A percentile compares a stretch with the other conserved stretches of the same genome.
Conservation (phyloP, 345 rosid genomes). For the Nasturtium officinale region DNA sequence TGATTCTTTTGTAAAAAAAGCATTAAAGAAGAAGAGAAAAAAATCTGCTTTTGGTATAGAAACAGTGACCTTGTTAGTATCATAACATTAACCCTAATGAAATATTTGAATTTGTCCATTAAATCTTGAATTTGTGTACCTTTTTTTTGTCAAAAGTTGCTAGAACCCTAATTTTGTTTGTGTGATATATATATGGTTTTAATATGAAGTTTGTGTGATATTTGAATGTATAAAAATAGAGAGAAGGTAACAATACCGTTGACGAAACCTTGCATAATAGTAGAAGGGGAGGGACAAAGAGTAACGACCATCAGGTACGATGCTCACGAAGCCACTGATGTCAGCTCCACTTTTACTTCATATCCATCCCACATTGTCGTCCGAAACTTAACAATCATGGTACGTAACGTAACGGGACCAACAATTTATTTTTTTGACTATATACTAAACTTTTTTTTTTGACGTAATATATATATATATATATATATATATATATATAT, state of each 20-base stretch:
- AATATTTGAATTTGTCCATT: neutral
- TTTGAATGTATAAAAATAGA: slow-evolving; percentile 38
- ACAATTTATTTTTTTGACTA: slow-evolving; percentile 21
- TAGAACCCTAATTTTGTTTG: neutral
- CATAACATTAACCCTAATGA: neutral
- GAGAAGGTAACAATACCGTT: slow-evolving; percentile 49
- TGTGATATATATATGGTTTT: too few species aligned
- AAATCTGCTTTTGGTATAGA: neutral
- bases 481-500: too few species aligned
- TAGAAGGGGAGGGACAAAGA: slow-evolving; percentile 45
- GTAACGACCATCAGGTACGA: slow-evolving; percentile 42
- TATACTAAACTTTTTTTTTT: neutral
- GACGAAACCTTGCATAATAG: slow-evolving; percentile 48
- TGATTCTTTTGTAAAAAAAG: neutral
- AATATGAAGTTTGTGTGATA: neutral
- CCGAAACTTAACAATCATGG: slow-evolving; percentile 54
- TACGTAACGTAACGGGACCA: slow-evolving; percentile 23
- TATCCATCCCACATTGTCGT: slow-evolving; percentile 47
- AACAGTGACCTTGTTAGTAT: neutral
- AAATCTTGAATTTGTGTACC: neutral
- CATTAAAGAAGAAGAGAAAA: too few species aligned
- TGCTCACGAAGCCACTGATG: slow-evolving; percentile 42
- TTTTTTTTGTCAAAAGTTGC: neutral
- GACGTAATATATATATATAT: neutral
- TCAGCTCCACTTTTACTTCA: slow-evolving; percentile 54